These are phyloP conservation scores for Syzygium malaccense DNA, from an alignment of 441 rosid species.

Conservation along the genomic window DNA sequence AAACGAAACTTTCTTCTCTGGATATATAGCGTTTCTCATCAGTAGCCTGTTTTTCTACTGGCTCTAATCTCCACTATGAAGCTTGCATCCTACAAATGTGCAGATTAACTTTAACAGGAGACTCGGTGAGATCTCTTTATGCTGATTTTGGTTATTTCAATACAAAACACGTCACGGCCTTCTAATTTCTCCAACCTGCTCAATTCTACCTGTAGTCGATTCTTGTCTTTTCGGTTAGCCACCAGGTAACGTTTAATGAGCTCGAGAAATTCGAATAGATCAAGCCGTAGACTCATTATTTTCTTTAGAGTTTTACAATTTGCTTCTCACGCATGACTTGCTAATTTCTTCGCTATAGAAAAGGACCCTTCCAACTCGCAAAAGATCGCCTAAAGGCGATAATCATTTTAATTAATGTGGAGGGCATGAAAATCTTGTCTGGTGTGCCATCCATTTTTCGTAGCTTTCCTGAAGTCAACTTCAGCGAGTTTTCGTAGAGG, in stretches of 20 bases:
- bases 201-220: not conserved
- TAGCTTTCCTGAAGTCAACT: conserved; percentile 26
- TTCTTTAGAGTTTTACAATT: too few relatives aligned
- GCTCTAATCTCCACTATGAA: not conserved
- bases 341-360: not conserved
- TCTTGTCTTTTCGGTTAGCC: too few relatives aligned
- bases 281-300: too few relatives aligned
- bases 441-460: conserved; percentile 29
- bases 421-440: conserved; percentile 1
- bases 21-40: not conserved
- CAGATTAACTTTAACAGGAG: too few relatives aligned
- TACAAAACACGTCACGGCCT: not conserved
- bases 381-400: not conserved
- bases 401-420: not conserved
- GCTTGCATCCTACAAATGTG: not conserved
- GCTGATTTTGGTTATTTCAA: not conserved
- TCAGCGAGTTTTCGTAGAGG: conserved; percentile 5
- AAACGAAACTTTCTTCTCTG: not conserved
- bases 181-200: not conserved
- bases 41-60: not conserved
- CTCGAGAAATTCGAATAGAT: too few relatives aligned
- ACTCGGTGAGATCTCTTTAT: not conserved
- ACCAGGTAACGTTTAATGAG: too few relatives aligned
- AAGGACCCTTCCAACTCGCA: not conserved
- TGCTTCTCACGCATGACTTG: too few relatives aligned